Evolutionary conservation across 257 asterid genomes (phyloP).

Genomic region (Forsythia suspensa): DNA sequence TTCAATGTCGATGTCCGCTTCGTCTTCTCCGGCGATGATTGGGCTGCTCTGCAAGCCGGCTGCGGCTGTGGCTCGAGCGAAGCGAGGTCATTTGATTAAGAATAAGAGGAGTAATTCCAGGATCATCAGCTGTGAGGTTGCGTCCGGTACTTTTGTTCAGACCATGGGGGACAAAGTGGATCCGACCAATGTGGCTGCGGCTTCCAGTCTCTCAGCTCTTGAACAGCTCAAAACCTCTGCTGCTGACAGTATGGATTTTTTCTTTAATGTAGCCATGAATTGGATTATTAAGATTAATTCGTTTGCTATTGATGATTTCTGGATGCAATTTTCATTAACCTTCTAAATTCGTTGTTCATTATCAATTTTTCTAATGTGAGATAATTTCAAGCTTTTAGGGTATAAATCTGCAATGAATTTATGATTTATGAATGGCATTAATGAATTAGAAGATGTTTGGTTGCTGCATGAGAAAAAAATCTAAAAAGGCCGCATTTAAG

Average conservation of each 20-base stretch:
- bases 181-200: slow-evolving; percentile 38
- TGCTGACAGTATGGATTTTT: slow-evolving; percentile 60
- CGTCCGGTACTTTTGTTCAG: slow-evolving; percentile 43
- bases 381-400: background rate
- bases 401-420: background rate
- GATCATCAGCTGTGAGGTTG: slow-evolving; percentile 50
- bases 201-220: slow-evolving; percentile 86
- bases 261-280: background rate
- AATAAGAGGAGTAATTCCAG: slow-evolving; percentile 43
- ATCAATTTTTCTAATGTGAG: background rate
- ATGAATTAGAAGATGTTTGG: background rate
- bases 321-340: background rate
- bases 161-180: slow-evolving; percentile 32
- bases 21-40: slow-evolving; percentile 42
- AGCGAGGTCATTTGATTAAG: slow-evolving; percentile 30
- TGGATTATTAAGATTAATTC: slow-evolving; percentile 1
- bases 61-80: slow-evolving; percentile 35
- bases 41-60: slow-evolving; percentile 45
- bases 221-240: slow-evolving; percentile 82
- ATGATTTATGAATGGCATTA: background rate
- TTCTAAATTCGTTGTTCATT: background rate
- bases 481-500: background rate
- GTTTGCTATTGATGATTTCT: background rate
- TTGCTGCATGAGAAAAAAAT: background rate
- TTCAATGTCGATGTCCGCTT: slow-evolving; percentile 29